These are phyloP conservation scores for Fusarium graminum DNA, from an alignment of 2,329 filamentous ascomycete species.

Conservation along the genomic window DNA sequence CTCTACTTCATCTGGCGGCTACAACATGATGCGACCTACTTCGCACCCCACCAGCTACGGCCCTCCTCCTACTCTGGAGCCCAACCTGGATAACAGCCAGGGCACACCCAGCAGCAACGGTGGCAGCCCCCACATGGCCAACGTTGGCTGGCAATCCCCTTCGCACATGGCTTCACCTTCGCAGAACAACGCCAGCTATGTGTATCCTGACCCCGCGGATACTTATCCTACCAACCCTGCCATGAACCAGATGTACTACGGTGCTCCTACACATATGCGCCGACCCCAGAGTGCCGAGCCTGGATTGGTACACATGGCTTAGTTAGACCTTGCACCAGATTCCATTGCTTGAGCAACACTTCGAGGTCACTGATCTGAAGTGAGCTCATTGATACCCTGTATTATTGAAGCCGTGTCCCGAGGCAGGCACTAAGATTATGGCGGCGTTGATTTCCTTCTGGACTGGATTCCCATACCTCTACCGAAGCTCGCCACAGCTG, in stretches of 20 bases:
- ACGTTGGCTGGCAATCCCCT: conserved; percentile 88
- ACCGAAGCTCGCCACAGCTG: conserved; percentile 35
- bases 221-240: conserved; percentile 71
- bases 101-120: conserved; percentile 75
- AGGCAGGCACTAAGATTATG: conserved; percentile 27
- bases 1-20: conserved; percentile 73
- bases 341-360: conserved; percentile 24
- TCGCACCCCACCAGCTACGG: conserved; percentile 88
- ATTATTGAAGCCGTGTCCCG: conserved; percentile 36
- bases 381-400: conserved; percentile 45
- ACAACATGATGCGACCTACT: conserved; percentile 74
- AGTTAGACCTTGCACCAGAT: conserved; percentile 42
- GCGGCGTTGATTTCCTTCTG: conserved; percentile 39
- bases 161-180: conserved; percentile 79
- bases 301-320: conserved; percentile 59
- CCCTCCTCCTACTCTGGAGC: conserved; percentile 88
- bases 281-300: conserved; percentile 82
- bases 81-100: conserved; percentile 82
- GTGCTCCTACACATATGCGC: conserved; percentile 72
- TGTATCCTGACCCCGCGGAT: conserved; percentile 84
- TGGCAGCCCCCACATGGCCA: conserved; percentile 87
- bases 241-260: conserved; percentile 79
- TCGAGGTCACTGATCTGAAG: conserved; percentile 19
- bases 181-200: conserved; percentile 75
- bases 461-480: conserved; percentile 37